Evolutionary conservation across 2,329 filamentous ascomycete genomes (phyloP).

Genomic region (Leptoxyphium fumago): DNA sequence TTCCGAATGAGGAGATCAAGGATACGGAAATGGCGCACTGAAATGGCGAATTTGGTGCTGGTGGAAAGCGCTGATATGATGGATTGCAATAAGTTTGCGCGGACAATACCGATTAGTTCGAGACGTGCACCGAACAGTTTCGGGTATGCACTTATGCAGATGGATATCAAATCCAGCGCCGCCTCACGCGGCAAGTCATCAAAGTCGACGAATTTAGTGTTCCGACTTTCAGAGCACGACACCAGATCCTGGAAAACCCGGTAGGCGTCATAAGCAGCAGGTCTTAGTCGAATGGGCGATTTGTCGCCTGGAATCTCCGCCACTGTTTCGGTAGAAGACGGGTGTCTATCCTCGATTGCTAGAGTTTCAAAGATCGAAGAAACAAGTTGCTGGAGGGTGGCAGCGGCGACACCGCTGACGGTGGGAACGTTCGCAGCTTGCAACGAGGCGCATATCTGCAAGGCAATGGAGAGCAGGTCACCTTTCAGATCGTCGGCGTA

Average conservation of each 20-base stretch:
- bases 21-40: constrained; percentile 68
- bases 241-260: constrained; percentile 83
- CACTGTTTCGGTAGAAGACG: constrained; percentile 34
- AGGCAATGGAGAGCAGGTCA: constrained; percentile 61
- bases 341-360: constrained; percentile 58
- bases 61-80: constrained; percentile 65
- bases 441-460: constrained; percentile 84
- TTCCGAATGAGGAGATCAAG: constrained; percentile 67
- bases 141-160: constrained; percentile 74
- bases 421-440: constrained; percentile 86
- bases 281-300: constrained; percentile 49
- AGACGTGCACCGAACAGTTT: constrained; percentile 61
- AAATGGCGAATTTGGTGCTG: constrained; percentile 64
- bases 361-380: constrained; percentile 91
- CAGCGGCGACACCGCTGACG: constrained; percentile 88
- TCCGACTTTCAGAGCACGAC: constrained; percentile 70
- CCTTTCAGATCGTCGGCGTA: constrained; percentile 71
- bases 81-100: constrained; percentile 66
- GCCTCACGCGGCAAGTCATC: constrained; percentile 67
- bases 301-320: constrained; percentile 55
- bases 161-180: constrained; percentile 82
- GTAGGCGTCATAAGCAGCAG: constrained; percentile 75
- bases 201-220: constrained; percentile 67
- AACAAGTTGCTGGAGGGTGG: constrained; percentile 88
- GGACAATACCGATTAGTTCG: constrained; percentile 68